phyloP scores from a whole-genome alignment of 192 early-diverging fungal species.

The Podila horticola region DNA sequence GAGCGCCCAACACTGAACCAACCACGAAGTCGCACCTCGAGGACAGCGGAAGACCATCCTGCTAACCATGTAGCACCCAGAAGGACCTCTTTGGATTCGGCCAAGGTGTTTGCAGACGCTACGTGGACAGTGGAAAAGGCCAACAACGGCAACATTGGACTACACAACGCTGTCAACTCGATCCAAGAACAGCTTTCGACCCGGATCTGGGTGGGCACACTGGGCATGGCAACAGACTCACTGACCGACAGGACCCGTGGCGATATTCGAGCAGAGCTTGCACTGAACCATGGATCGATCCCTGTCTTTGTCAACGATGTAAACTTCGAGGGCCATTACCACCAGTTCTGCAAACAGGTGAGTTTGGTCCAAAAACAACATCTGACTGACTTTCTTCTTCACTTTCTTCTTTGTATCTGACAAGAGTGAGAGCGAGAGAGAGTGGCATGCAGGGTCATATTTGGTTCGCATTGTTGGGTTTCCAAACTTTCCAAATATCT shows the following conservation, averaged over 20 bases:
- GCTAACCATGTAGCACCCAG: constrained; percentile 13
- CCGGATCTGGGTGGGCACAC: constrained; percentile 80
- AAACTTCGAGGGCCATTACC: constrained; percentile 92
- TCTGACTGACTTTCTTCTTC: neutral
- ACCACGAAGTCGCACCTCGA: constrained; percentile 48
- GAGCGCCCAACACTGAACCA: constrained; percentile 31
- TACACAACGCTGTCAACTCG: constrained; percentile 90
- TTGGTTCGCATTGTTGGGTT: too few relatives aligned
- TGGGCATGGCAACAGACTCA: constrained; percentile 80
- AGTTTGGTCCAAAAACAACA: neutral
- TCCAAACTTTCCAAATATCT: too few relatives aligned
- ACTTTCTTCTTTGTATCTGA: neutral
- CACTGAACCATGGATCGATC: constrained; percentile 70
- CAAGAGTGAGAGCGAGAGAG: too few relatives aligned
- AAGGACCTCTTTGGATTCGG: constrained; percentile 46
- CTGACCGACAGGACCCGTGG: constrained; percentile 68
- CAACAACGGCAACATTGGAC: constrained; percentile 91
- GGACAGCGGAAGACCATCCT: constrained; percentile 6
- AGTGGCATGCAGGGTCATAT: too few relatives aligned
- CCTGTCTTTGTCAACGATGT: constrained; percentile 85
- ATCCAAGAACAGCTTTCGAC: constrained; percentile 64
- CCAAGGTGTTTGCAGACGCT: constrained; percentile 53
- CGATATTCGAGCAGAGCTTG: constrained; percentile 69
- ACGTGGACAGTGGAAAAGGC: constrained; percentile 78
- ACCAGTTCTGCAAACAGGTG: constrained; percentile 96